Percentiles rank a stretch among this genome's conserved stretches.
Conservation (phyloP, 208 protist genomes). For the Strigomonas galati region DNA sequence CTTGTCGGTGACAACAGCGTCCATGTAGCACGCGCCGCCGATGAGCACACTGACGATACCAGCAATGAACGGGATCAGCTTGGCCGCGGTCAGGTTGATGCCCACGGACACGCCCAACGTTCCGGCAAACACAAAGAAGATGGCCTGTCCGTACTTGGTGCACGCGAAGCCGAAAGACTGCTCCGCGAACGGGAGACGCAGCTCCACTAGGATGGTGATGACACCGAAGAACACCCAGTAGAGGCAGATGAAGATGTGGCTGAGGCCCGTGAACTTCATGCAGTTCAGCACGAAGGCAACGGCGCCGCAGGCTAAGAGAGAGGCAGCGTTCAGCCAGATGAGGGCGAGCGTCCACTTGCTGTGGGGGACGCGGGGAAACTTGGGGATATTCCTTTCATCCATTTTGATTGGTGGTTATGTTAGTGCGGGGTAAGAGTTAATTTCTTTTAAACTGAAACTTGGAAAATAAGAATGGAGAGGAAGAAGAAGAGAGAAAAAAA, state of each 20-base stretch:
- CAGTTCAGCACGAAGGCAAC: constrained; percentile 31
- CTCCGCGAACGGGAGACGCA: constrained; percentile 26
- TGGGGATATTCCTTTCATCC: neutral
- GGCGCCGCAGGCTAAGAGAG: constrained; percentile 30
- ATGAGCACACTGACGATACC: constrained; percentile 31
- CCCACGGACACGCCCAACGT: constrained; percentile 53
- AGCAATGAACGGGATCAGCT: constrained; percentile 40
- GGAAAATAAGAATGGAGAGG: constrained; percentile 11
- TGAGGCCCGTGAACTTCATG: constrained; percentile 18
- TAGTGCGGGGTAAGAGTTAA: too few relatives aligned
- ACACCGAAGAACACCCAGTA: constrained; percentile 44
- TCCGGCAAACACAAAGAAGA: constrained; percentile 49
- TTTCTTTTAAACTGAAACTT: too few relatives aligned
- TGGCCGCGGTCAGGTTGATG: constrained; percentile 17
- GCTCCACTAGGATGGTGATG: constrained; percentile 22
- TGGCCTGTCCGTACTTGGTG: constrained; percentile 26
- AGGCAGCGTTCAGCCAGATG: constrained; percentile 31
- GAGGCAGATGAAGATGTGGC: constrained; percentile 29
- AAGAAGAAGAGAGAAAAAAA: constrained; percentile 25
- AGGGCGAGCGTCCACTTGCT: constrained; percentile 19
- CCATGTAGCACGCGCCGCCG: constrained; percentile 25
- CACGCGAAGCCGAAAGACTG: constrained; percentile 32
- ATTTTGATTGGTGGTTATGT: too few relatives aligned
- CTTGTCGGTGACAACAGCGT: constrained; percentile 17
- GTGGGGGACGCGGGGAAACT: constrained; percentile 18